Conservation (phyloP, 2,329 filamentous ascomycete genomes). For the Akanthomyces muscarius region DNA sequence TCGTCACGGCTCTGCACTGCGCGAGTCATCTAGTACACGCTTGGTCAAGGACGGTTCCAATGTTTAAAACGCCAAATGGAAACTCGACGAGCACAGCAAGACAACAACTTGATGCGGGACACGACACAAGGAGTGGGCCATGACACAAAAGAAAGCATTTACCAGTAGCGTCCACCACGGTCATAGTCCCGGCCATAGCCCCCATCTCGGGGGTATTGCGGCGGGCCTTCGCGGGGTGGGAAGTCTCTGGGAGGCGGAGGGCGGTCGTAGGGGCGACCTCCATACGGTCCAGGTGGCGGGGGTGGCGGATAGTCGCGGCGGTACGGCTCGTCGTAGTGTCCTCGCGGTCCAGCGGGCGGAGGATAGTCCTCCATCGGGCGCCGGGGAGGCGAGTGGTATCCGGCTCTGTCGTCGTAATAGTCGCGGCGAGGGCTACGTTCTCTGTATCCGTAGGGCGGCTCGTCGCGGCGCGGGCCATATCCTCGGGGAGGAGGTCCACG, state of each 20-base stretch:
- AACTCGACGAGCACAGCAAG: neutral
- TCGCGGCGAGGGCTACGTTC: slow-evolving; percentile 81
- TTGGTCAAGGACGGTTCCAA: slow-evolving; percentile 34
- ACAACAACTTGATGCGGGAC: slow-evolving; percentile 5
- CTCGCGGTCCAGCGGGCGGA: slow-evolving; percentile 53
- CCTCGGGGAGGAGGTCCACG: slow-evolving; percentile 72
- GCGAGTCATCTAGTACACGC: slow-evolving; percentile 31
- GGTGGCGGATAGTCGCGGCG: slow-evolving; percentile 63
- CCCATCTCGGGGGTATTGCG: slow-evolving; percentile 30
- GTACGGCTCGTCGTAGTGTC: slow-evolving; percentile 75
- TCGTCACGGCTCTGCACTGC: slow-evolving; percentile 3
- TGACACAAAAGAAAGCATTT: slow-evolving; percentile 28
- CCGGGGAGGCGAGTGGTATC: slow-evolving; percentile 76
- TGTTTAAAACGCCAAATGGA: slow-evolving; percentile 21
- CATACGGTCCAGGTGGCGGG: slow-evolving; percentile 58
- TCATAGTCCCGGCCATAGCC: slow-evolving; percentile 47
- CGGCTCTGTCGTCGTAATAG: slow-evolving; percentile 81
- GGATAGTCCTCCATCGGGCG: slow-evolving; percentile 74
- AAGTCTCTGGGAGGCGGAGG: slow-evolving; percentile 48
- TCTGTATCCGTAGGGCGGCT: slow-evolving; percentile 71
- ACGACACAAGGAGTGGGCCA: slow-evolving; percentile 7
- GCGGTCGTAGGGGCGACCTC: slow-evolving; percentile 54
- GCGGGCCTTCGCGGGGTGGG: slow-evolving; percentile 44
- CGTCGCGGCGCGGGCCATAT: slow-evolving; percentile 74
- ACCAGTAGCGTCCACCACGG: slow-evolving; percentile 49